These are phyloP conservation scores for Lachancea lanzarotensis DNA, from an alignment of 805 yeast genomes.

Conservation along the genomic window DNA sequence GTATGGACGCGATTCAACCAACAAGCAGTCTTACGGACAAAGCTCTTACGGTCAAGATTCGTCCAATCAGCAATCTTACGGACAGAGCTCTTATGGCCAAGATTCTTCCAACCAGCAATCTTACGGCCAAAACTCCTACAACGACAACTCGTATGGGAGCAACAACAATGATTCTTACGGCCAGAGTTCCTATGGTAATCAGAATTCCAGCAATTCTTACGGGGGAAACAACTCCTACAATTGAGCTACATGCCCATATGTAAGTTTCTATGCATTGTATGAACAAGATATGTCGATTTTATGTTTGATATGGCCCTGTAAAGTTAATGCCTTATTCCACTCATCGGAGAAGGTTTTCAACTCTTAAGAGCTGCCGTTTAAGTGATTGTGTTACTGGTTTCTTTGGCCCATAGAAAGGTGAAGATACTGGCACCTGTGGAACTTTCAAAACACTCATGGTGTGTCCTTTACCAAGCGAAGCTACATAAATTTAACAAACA, in stretches of 20 bases:
- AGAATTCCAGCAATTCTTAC: constrained; percentile 17
- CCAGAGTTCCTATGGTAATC: neutral
- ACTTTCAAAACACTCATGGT: too few species aligned
- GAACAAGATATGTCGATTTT: too few species aligned
- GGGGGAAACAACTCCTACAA: constrained; percentile 34
- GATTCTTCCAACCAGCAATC: constrained; percentile 14
- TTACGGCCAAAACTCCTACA: constrained; percentile 23
- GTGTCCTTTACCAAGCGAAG: neutral
- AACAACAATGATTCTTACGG: neutral
- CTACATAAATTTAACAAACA: neutral
- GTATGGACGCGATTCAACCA: constrained; percentile 5
- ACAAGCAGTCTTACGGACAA: constrained; percentile 15
- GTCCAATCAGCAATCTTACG: constrained; percentile 17
- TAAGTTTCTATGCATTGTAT: too few species aligned
- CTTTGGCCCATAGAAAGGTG: too few species aligned
- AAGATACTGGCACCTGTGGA: too few species aligned
- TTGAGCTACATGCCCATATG: too few species aligned
- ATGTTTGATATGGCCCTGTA: too few species aligned
- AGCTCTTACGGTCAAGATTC: constrained; percentile 16
- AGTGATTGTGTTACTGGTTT: too few species aligned
- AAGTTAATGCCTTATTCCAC: too few species aligned
- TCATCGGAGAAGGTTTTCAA: too few species aligned
- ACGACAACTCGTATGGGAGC: constrained; percentile 13
- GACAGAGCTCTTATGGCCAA: constrained; percentile 21
- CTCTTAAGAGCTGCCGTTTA: too few species aligned